Evolutionary conservation across 2,329 filamentous ascomycete genomes (phyloP).

Genomic region (Talaromyces sp.): DNA sequence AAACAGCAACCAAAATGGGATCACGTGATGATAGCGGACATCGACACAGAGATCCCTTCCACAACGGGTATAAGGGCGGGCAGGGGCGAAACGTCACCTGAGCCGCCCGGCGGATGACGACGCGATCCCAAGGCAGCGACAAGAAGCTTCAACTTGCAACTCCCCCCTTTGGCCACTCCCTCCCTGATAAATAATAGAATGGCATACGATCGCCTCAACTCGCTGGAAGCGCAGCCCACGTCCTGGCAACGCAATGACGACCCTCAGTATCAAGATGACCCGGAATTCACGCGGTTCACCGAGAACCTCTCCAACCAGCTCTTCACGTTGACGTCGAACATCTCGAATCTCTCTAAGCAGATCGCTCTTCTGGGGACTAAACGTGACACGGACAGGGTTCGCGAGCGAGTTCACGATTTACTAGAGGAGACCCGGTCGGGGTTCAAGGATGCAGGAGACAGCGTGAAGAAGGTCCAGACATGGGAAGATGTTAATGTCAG

Average conservation of each 20-base stretch:
- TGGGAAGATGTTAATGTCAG: slow-evolving; percentile 80
- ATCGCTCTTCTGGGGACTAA: slow-evolving; percentile 81
- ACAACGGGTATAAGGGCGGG: background rate
- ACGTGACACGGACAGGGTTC: slow-evolving; percentile 83
- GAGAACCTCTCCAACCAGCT: slow-evolving; percentile 81
- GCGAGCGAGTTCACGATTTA: slow-evolving; percentile 82
- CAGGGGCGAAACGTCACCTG: slow-evolving; percentile 10
- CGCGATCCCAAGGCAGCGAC: slow-evolving; percentile 12
- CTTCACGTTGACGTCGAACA: slow-evolving; percentile 83
- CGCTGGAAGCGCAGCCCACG: slow-evolving; percentile 74
- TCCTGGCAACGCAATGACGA: slow-evolving; percentile 65
- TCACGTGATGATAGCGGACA: slow-evolving; percentile 9
- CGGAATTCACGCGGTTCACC: slow-evolving; percentile 80
- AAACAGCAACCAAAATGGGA: slow-evolving; percentile 12
- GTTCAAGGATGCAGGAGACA: slow-evolving; percentile 90
- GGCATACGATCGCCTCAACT: slow-evolving; percentile 87
- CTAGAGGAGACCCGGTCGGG: slow-evolving; percentile 80
- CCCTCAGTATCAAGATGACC: slow-evolving; percentile 79
- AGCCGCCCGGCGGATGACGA: slow-evolving; percentile 7
- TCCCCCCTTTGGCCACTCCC: slow-evolving; percentile 1
- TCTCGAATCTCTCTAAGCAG: slow-evolving; percentile 78
- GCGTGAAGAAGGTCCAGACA: slow-evolving; percentile 83
- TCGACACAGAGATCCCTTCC: background rate
- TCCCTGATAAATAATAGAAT: slow-evolving; percentile 45
- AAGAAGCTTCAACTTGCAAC: background rate